These are phyloP conservation scores for Calonectria pseudoturangicola DNA, from an alignment of 2,329 filamentous ascomycete genomes.

Conservation along the genomic window DNA sequence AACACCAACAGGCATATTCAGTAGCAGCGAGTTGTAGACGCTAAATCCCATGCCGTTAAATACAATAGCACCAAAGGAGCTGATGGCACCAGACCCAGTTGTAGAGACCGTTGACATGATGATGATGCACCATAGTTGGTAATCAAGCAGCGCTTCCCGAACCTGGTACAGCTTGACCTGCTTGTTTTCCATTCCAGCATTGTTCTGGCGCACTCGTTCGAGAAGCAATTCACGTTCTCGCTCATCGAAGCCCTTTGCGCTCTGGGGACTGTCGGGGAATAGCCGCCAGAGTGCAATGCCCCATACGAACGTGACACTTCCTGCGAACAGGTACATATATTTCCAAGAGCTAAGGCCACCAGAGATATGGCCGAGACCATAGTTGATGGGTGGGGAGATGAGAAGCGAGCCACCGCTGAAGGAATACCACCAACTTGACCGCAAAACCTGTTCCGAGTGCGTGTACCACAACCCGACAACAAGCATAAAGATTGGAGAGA, in stretches of 20 bases:
- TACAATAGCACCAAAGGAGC: slow-evolving; percentile 57
- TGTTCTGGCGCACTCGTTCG: slow-evolving; percentile 73
- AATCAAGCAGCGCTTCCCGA: slow-evolving; percentile 67
- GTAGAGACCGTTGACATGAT: slow-evolving; percentile 56
- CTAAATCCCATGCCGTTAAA: slow-evolving; percentile 61
- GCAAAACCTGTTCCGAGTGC: slow-evolving; percentile 60
- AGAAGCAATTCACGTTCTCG: slow-evolving; percentile 69
- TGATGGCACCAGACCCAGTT: slow-evolving; percentile 56
- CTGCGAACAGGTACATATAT: slow-evolving; percentile 72
- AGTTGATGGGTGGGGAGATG: slow-evolving; percentile 61
- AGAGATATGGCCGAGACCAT: slow-evolving; percentile 71
- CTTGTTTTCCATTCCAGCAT: slow-evolving; percentile 68
- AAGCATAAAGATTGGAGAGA: slow-evolving; percentile 60
- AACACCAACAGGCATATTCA: slow-evolving; percentile 58
- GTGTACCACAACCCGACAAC: slow-evolving; percentile 64
- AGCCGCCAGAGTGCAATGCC: slow-evolving; percentile 64
- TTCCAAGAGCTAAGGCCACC: slow-evolving; percentile 64
- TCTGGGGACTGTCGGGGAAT: slow-evolving; percentile 68
- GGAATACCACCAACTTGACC: slow-evolving; percentile 62
- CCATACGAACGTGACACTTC: slow-evolving; percentile 68
- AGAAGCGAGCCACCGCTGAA: slow-evolving; percentile 61
- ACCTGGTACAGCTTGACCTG: slow-evolving; percentile 69
- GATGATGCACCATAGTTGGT: slow-evolving; percentile 67
- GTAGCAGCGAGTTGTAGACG: slow-evolving; percentile 56
- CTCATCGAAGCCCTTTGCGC: slow-evolving; percentile 51